Evolutionary conservation across 2,329 filamentous ascomycete species (phyloP), one percentile per base, ranked within the genome.

Genomic region (Ophiostoma piceae): DNA sequence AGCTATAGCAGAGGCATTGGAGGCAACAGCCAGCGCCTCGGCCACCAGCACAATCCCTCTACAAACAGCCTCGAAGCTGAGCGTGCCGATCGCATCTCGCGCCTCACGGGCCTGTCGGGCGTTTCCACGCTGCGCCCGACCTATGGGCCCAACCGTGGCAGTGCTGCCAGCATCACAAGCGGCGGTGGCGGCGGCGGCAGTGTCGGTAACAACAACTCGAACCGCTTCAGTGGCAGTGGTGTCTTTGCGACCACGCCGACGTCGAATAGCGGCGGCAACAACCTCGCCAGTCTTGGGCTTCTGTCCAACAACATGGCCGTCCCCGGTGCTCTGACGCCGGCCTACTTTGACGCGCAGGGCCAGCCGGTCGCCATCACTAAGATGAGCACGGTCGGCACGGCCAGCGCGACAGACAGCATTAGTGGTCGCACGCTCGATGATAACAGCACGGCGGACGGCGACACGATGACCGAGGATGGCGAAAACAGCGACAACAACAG

Each of bases 41-140:
- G 87, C 67, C 82, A 88, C 78, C 80, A 87, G 75, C 83, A 86
- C 75, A 82, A 85, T 74, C 79, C 87, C 7, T 90, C 88, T 26
- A 86, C 87, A 69, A 90, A 87, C 74, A 94, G 90, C 75, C 88
- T 95, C 72, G 94, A 97, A 76, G 93, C 93, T 73, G 94, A 97
- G 79, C 92, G 94, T 74, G 93, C 92, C 73, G 94, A 97, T 80
- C 93, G 94, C 76, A 97, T 98, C 79, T 97, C 93, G 62, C 93
- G 94, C 67, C 88, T 97, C 29, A 92, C 94, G 14, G 94, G 94
- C n/a, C 87, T 97, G 51, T 93, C 96, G 78, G 88, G 92, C 70
- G 89, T 97, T 70, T 89, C 91, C 19, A 91, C 92, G 12, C 84
- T 90, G 62, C 89, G 91, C 72, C 79, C 81, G 11, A 76, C 80